Evolutionary conservation across 2,329 filamentous ascomycete genomes (phyloP).

Genomic region (Aspergillus phoenicis): DNA sequence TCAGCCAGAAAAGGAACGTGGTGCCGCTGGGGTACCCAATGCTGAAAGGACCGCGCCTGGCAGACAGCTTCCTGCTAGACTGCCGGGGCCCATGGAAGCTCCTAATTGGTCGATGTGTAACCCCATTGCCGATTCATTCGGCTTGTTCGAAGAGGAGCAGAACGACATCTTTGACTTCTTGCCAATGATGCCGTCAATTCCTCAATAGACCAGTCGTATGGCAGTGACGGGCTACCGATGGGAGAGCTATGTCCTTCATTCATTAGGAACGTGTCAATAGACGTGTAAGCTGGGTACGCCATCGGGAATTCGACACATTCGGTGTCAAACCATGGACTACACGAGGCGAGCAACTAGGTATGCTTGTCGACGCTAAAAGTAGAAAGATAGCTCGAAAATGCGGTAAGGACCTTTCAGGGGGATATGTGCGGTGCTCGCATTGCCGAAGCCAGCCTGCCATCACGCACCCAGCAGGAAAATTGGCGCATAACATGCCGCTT

Average conservation of each 20-base stretch:
- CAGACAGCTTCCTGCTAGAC: conserved; percentile 28
- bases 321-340: not conserved
- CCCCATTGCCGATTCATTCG: conserved; percentile 41
- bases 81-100: conserved; percentile 35
- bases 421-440: not conserved
- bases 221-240: not conserved
- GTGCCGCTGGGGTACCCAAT: conserved; percentile 19
- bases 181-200: conserved; percentile 37
- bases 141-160: conserved; percentile 40
- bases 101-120: conserved; percentile 41
- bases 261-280: not conserved
- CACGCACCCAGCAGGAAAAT: not conserved
- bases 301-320: not conserved
- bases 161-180: conserved; percentile 42
- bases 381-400: not conserved
- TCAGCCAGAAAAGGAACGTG: conserved; percentile 21
- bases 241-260: not conserved
- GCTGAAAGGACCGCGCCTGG: conserved; percentile 22
- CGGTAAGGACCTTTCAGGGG: not conserved
- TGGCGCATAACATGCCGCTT: not conserved
- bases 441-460: not conserved
- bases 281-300: not conserved
- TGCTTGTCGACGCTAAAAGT: not conserved
- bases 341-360: not conserved
- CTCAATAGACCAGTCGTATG: conserved; percentile 16